Evolutionary conservation across 306 rosid species (phyloP).

Genomic region (Cicer arietinum): DNA sequence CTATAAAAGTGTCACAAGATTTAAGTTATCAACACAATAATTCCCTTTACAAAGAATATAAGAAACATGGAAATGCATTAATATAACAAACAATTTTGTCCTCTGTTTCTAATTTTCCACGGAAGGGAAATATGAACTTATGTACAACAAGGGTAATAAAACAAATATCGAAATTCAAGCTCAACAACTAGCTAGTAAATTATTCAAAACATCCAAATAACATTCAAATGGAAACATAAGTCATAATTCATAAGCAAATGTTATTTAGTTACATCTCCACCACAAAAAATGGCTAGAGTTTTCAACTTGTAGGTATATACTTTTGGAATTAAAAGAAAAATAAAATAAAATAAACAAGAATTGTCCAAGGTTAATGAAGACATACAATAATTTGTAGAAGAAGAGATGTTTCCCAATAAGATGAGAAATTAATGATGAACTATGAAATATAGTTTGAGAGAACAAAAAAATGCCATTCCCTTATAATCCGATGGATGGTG

Average conservation of each 20-base stretch:
- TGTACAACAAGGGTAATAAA: no score
- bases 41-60: no score
- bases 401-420: background rate
- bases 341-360: background rate
- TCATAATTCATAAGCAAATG: background rate
- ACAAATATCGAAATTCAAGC: no score
- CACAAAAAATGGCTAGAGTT: background rate
- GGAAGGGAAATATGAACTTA: no score
- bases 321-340: background rate
- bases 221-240: background rate
- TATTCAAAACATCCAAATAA: background rate
- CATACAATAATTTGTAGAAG: background rate
- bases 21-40: no score
- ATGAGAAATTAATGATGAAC: background rate
- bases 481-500: conserved; percentile 16
- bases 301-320: background rate
- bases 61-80: no score
- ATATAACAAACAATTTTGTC: no score
- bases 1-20: no score
- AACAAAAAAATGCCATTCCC: conserved; percentile 35
- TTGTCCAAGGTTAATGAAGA: no score
- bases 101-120: no score
- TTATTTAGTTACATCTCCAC: background rate
- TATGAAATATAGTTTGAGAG: conserved; percentile 32
- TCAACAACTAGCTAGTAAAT: background rate